A percentile compares a stretch with the other conserved stretches of the same genome.
Conservation (phyloP, 1,284 basidiomycete species). For the Prillingera fragicola region DNA sequence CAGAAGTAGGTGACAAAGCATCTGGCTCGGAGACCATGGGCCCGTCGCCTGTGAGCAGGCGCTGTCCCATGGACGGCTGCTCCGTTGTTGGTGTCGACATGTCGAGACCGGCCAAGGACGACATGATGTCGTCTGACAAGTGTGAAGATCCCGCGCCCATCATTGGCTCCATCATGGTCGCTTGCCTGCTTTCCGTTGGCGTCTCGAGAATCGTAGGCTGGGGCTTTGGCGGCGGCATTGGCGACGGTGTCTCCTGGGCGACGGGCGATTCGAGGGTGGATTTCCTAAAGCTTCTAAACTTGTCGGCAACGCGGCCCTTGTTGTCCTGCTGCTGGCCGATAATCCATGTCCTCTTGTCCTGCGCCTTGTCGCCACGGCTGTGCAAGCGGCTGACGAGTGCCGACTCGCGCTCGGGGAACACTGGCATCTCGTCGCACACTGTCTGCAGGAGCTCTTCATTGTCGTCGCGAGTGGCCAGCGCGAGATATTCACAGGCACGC, state of each 20-base stretch:
- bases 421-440: slow-evolving; percentile 98
- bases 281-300: slow-evolving; percentile 52
- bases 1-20: slow-evolving; percentile 1
- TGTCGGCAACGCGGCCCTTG: slow-evolving; percentile 60
- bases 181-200: neutral
- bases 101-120: slow-evolving; percentile 75
- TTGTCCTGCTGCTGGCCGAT: slow-evolving; percentile 91
- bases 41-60: slow-evolving; percentile 3
- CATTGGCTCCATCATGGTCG: slow-evolving; percentile 25
- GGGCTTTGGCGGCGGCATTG: slow-evolving; percentile 10
- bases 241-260: slow-evolving; percentile 2
- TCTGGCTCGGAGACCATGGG: slow-evolving; percentile 10
- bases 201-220: neutral
- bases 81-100: slow-evolving; percentile 48
- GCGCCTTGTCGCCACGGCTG: slow-evolving; percentile 79
- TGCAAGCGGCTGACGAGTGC: slow-evolving; percentile 79
- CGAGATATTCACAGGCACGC: slow-evolving; percentile 93
- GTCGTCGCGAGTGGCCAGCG: slow-evolving; percentile 71
- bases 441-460: slow-evolving; percentile 89
- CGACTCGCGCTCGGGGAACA: slow-evolving; percentile 91
- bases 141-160: slow-evolving; percentile 35
- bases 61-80: neutral
- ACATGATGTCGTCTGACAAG: slow-evolving; percentile 59
- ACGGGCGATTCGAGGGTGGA: slow-evolving; percentile 15
- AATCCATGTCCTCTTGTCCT: slow-evolving; percentile 91